Base-by-base conservation (phyloP, 2,329 filamentous ascomycete genomes). In the Clathrospora elynae region DNA sequence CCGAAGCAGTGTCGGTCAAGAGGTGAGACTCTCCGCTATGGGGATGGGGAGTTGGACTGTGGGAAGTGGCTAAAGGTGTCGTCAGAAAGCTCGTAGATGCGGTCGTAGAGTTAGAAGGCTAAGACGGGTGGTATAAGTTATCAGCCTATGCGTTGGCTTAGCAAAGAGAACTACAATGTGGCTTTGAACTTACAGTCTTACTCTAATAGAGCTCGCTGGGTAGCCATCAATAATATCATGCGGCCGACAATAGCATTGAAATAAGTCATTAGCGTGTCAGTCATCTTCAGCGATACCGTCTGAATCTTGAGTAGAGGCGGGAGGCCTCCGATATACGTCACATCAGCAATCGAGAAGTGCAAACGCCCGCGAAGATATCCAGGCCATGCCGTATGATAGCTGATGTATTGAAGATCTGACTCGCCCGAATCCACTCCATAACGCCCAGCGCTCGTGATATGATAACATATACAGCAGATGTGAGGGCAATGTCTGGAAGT, bases 371-470 rank as follows among this genome's bases (percentile, higher is more conserved):
- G n/a, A n/a, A n/a, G n/a, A n/a, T n/a, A n/a, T n/a, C n/a, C n/a
- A n/a, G n/a, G n/a, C 8, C 17, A 16, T 14, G 17, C 4, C 10
- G 14, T 9, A 9, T 16, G 16, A 18, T 22, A 37, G n/a, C 4
- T 2, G 9, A 29, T 29, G 9, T 16, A 29, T 37, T 29, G n/a
- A 26, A 20, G 20, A 18, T 6, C 20, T 23, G 20, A 23, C 20
- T 10, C 20, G 10, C 14, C 14, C 10, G 4, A 8, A 20, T 41
- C 30, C 24, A 19, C 31, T 22, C 17, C 26, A 16, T 30, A 35
- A 28, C 24, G 38, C 38, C 31, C 28, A 35, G 35, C 24, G 7
- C 16, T 29, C 11, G 19, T 41, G 6, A 17, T 12, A 18, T 35
- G 23, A 10, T 22, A 35, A 22, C 13, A 16, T 26, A 26, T 12